Conservation (phyloP, 2,329 filamentous ascomycete species). For the Fusarium sp. region DNA sequence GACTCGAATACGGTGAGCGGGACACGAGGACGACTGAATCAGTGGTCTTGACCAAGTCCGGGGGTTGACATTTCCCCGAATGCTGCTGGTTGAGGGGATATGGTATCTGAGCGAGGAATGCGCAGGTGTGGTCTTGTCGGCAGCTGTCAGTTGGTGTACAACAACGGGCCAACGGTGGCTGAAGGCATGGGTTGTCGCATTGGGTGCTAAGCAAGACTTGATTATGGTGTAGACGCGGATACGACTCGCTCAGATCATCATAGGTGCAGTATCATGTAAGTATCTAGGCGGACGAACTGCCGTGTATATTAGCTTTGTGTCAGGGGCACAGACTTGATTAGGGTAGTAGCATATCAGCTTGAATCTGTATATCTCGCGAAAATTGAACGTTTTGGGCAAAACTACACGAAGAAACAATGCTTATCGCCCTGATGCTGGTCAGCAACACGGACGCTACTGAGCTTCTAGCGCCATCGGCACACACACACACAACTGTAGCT, state of each 20-base stretch:
- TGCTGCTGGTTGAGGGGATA: constrained; percentile 1
- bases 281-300: background rate
- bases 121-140: background rate
- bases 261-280: background rate
- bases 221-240: background rate
- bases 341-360: background rate
- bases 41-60: background rate
- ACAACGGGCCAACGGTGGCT: background rate
- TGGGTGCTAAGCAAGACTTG: background rate
- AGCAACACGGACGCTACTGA: background rate
- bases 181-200: background rate
- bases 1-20: background rate
- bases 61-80: background rate
- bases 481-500: background rate
- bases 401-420: background rate
- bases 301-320: background rate
- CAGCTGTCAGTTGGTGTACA: background rate
- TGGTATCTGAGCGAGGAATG: background rate
- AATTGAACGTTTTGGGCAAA: background rate
- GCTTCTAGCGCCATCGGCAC: background rate
- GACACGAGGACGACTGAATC: background rate
- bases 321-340: background rate
- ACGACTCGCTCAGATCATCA: background rate
- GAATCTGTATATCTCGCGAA: background rate
- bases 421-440: background rate